These are phyloP conservation scores for Metschnikowia dekortorum DNA, from an alignment of 805 yeast species.

Conservation along the genomic window DNA sequence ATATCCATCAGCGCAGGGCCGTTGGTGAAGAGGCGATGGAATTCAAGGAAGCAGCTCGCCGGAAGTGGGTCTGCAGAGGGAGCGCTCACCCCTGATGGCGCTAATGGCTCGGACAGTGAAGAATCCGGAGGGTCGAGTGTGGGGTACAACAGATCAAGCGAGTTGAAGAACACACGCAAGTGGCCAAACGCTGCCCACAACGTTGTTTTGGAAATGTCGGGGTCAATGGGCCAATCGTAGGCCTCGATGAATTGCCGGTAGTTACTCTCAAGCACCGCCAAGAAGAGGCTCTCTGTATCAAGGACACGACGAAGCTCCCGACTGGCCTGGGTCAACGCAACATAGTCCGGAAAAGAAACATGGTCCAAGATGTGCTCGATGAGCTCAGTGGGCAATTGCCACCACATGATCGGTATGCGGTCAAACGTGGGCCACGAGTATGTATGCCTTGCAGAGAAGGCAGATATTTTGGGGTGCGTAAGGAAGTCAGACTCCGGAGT, in stretches of 20 bases:
- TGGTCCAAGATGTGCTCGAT: constrained; percentile 8
- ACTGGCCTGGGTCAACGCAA: constrained; percentile 11
- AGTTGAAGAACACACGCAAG: background rate
- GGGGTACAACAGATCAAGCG: background rate
- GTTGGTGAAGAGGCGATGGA: background rate
- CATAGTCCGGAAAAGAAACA: constrained; percentile 11
- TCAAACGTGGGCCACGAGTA: background rate
- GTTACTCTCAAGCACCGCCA: constrained; percentile 7
- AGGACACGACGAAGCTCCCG: constrained; percentile 7
- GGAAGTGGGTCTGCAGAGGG: background rate
- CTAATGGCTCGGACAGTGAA: background rate
- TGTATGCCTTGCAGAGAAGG: background rate
- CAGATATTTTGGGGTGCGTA: background rate
- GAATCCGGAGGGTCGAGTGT: background rate
- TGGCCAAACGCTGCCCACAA: constrained; percentile 1
- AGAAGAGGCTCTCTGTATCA: constrained; percentile 5
- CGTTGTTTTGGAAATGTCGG: background rate
- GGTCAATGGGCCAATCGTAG: constrained; percentile 7
- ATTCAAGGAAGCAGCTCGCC: background rate
- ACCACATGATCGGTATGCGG: constrained; percentile 9
- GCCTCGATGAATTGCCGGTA: constrained; percentile 4
- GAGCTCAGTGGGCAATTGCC: constrained; percentile 15
- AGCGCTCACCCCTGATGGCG: too few species aligned
- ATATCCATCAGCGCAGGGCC: background rate
- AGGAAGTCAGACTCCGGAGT: background rate